These are phyloP conservation scores for Fimicolochytrium jonesii DNA, from an alignment of 192 early-diverging fungal genomes.

Conservation along the genomic window DNA sequence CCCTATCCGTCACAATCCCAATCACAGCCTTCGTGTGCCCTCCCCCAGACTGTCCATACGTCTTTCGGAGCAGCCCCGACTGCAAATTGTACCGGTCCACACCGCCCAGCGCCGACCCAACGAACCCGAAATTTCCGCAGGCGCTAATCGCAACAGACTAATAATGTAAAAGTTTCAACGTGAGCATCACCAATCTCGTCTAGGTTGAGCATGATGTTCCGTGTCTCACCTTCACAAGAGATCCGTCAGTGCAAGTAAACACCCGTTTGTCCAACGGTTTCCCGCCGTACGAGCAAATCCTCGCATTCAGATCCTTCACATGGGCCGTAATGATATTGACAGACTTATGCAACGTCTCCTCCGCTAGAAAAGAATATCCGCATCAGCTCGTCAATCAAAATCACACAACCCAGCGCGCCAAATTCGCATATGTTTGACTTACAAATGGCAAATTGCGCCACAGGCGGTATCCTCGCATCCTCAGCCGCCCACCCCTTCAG, in stretches of 20 bases:
- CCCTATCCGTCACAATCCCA: slow-evolving; percentile 69
- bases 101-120: slow-evolving; percentile 70
- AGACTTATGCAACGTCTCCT: slow-evolving; percentile 74
- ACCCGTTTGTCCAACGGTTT: slow-evolving; percentile 70
- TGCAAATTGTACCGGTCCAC: slow-evolving; percentile 96
- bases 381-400: neutral
- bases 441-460: slow-evolving; percentile 70
- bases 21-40: slow-evolving; percentile 80
- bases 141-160: slow-evolving; percentile 67
- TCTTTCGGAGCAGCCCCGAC: slow-evolving; percentile 72
- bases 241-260: slow-evolving; percentile 59
- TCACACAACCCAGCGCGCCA: neutral
- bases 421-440: slow-evolving; percentile 23
- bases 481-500: slow-evolving; percentile 57
- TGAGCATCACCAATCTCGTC: neutral
- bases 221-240: slow-evolving; percentile 50
- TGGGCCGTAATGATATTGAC: slow-evolving; percentile 91
- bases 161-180: neutral
- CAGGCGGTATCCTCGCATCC: slow-evolving; percentile 68
- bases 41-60: slow-evolving; percentile 47
- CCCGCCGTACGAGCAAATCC: slow-evolving; percentile 79
- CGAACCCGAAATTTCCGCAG: slow-evolving; percentile 92
- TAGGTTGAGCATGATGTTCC: neutral
- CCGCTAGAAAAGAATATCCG: too few relatives aligned
- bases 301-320: slow-evolving; percentile 62